Percentiles rank a stretch among this genome's conserved stretches.
phyloP scores from a whole-genome alignment of 441 rosid genomes.

The Flueggea neowawraea region DNA sequence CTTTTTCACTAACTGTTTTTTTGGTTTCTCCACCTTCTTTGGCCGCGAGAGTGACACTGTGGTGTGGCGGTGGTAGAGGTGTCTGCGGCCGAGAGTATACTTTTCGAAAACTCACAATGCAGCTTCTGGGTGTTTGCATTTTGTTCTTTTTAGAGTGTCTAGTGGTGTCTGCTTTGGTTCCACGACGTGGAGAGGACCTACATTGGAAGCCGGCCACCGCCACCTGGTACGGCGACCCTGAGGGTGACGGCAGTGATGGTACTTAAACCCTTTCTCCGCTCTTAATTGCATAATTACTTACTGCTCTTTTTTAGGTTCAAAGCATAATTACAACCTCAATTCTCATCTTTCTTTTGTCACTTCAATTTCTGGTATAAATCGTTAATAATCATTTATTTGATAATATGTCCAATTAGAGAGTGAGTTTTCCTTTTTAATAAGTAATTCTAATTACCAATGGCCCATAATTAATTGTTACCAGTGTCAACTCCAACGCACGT shows the following conservation, averaged over 20 bases:
- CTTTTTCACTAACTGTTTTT: neutral
- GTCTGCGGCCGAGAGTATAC: no score
- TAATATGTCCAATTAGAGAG: no score
- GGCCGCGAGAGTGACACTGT: neutral
- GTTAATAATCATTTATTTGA: no score
- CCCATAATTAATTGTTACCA: no score
- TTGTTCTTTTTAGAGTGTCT: constrained; percentile 16
- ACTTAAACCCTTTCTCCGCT: neutral
- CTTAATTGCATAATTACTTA: neutral
- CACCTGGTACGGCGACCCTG: constrained; percentile 96
- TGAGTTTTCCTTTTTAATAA: no score
- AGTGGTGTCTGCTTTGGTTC: constrained; percentile 23
- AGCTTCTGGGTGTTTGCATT: constrained; percentile 17
- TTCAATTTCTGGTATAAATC: no score
- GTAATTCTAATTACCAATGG: no score
- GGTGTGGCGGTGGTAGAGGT: no score
- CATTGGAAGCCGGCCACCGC: constrained; percentile 87
- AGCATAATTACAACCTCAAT: no score
- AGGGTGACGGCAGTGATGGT: constrained; percentile 97
- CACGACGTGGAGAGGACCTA: constrained; percentile 19
- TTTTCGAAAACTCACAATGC: constrained; percentile 28
- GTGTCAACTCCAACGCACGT: no score
- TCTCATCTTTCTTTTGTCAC: no score
- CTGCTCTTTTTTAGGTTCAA: no score
- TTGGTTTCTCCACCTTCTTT: neutral